Conservation (phyloP, 2,329 filamentous ascomycete genomes). For the Bertia moriformis region DNA sequence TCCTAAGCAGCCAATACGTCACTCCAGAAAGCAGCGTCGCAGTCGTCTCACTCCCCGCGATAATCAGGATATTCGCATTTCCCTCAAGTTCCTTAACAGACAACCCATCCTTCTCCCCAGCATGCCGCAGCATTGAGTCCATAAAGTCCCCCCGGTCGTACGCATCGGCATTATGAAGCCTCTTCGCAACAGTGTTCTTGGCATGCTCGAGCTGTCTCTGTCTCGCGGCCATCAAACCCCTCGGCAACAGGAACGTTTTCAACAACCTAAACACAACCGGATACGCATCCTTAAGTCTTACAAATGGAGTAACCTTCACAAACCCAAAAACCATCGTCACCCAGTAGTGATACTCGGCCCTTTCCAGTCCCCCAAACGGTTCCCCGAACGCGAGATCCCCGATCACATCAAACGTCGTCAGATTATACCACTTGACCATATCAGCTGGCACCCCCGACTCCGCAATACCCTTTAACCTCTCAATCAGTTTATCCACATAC, state of each 20-base stretch:
- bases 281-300: background rate
- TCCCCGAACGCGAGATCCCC: background rate
- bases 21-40: slow-evolving; percentile 13
- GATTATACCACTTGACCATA: slow-evolving; percentile 1
- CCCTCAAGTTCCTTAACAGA: background rate
- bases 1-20: slow-evolving; percentile 12
- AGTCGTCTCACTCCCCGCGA: slow-evolving; percentile 17
- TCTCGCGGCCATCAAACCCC: background rate
- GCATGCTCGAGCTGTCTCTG: background rate
- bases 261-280: background rate
- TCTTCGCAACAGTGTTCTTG: background rate
- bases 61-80: slow-evolving; percentile 1
- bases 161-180: background rate
- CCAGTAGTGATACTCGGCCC: background rate
- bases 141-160: background rate
- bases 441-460: background rate
- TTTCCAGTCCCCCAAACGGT: background rate
- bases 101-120: background rate
- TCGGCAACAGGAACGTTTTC: background rate
- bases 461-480: background rate
- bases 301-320: background rate
- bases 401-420: slow-evolving; percentile 1
- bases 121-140: background rate
- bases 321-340: background rate
- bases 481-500: background rate